Base-by-base conservation (phyloP, 352 stramenopile species). In the Globisporangium mamillatum region DNA sequence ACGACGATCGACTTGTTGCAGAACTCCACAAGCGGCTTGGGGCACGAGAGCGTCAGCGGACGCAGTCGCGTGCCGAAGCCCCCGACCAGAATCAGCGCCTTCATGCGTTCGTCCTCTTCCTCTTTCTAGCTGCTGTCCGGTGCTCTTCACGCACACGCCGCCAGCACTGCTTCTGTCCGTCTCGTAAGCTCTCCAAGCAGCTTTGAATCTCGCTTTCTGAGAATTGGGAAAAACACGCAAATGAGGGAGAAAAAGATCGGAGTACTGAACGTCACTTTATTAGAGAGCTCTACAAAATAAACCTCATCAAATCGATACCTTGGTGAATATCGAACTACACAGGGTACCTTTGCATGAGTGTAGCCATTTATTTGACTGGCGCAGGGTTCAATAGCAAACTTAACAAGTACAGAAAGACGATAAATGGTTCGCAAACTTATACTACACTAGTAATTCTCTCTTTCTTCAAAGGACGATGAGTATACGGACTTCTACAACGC, bases 21-120 rank as follows among this genome's bases (percentile, higher is more conserved):
- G 76, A 97, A 97, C 70, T 97, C 90, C 52, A 97, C 90, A 27
- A 97, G 77, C 34, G 90, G 90, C 79, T 96, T 97, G 55, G 90
- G 88, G 52, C 86, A 95, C 56, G 89, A 96, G 53, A 97, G 87
- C 60, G 90, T 97, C 27, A 97, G 86, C 69, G 90, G 90, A 46
- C 90, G 88, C 73, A 97, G 79, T 58, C 90, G 86, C 76, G 91
- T 97, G 63, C 91, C 91, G 72, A 96, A 97, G 67, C 91, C 91
- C 20, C 91, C 91, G 34, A 97, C 89, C 36, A 97, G 80, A 67
- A 97, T 97, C 77, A 97, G 69, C 71, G 90, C 91, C 81, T 97
- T 97, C 91, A 97, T 97, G 18, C 12, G 5, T 38, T 38, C 32
- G 32, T 34, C n/a, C n/a, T 32, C 10, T 14, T 46, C 22, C 12